Evolutionary conservation across 495 filamentous ascomycete species (phyloP).

Genomic region (Oleoguttula mirabilis): DNA sequence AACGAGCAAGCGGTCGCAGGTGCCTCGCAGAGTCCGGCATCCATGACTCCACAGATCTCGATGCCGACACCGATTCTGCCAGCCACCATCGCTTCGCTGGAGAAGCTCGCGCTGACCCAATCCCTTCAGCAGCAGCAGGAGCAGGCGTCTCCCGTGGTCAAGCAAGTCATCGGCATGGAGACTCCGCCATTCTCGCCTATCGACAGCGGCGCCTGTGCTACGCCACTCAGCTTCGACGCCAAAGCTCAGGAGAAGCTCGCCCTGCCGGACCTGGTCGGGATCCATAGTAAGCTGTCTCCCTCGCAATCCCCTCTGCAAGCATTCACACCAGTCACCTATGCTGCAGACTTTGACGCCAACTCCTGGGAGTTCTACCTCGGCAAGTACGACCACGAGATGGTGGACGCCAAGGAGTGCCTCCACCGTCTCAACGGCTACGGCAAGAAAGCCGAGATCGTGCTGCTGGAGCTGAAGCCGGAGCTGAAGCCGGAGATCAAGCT

Average conservation of each 20-base stretch:
- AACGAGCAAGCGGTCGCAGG: not conserved
- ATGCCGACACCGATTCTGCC: too few species aligned
- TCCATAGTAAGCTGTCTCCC: not conserved
- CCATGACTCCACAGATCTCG: too few species aligned
- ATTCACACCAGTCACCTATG: not conserved
- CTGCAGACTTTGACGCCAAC: slow-evolving; percentile 1
- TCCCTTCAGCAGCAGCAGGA: not conserved
- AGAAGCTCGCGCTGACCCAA: not conserved
- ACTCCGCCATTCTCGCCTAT: slow-evolving; percentile 13
- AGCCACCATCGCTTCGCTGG: too few species aligned
- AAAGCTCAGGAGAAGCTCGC: not conserved
- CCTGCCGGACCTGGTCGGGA: not conserved
- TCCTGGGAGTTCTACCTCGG: slow-evolving; percentile 15
- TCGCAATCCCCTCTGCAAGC: not conserved
- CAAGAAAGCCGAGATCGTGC: too few species aligned
- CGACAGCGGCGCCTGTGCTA: not conserved
- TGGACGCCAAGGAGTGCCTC: not conserved
- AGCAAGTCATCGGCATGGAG: slow-evolving; percentile 9
- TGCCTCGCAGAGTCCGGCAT: not conserved
- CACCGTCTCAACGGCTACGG: slow-evolving; percentile 12
- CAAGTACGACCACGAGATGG: slow-evolving; percentile 3
- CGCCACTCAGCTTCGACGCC: not conserved
- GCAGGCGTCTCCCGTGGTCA: not conserved
- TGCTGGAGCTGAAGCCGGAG: too few species aligned
- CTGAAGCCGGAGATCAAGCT: not conserved